phyloP scores from a whole-genome alignment of 179 eudicot genomes.

The Spinacia oleracea region DNA sequence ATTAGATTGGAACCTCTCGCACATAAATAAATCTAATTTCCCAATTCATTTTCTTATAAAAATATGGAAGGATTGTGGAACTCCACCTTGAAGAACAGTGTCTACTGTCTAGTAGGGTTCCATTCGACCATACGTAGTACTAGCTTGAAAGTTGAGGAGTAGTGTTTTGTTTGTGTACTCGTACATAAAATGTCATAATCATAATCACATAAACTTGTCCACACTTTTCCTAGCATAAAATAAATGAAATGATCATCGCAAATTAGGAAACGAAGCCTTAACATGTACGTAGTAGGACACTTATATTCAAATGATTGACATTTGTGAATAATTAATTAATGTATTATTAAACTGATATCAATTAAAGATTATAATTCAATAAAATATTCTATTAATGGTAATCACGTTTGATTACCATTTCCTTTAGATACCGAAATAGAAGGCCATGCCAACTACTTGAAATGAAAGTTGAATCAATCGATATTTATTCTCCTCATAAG shows the following conservation, averaged over 20 bases:
- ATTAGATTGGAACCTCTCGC: too few species aligned
- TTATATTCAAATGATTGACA: conserved; percentile 7
- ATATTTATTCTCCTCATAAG: conserved; percentile 17
- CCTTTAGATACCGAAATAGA: conserved; percentile 16
- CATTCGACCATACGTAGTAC: too few species aligned
- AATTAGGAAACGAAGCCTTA: conserved; percentile 11
- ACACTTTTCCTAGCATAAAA: conserved; percentile 10
- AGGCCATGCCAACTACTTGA: conserved; percentile 22
- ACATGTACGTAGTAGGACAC: conserved; percentile 20
- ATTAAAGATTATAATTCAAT: neutral
- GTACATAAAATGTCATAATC: neutral
- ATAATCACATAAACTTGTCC: neutral
- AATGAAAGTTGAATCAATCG: conserved; percentile 18
- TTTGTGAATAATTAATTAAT: neutral
- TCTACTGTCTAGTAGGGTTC: too few species aligned
- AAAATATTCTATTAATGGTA: conserved; percentile 5
- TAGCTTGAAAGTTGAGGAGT: too few species aligned
- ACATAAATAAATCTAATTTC: too few species aligned
- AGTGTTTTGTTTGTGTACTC: too few species aligned
- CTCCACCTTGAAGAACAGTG: too few species aligned
- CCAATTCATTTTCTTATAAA: too few species aligned
- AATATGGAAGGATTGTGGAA: too few species aligned
- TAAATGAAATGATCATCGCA: neutral
- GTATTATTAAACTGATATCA: too few species aligned
- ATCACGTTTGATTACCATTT: conserved; percentile 28